Percentiles rank a stretch among this genome's conserved stretches.
These are phyloP conservation scores for Wickerhamomyces hampshirensis DNA, from an alignment of 805 yeast genomes.

Conservation along the genomic window DNA sequence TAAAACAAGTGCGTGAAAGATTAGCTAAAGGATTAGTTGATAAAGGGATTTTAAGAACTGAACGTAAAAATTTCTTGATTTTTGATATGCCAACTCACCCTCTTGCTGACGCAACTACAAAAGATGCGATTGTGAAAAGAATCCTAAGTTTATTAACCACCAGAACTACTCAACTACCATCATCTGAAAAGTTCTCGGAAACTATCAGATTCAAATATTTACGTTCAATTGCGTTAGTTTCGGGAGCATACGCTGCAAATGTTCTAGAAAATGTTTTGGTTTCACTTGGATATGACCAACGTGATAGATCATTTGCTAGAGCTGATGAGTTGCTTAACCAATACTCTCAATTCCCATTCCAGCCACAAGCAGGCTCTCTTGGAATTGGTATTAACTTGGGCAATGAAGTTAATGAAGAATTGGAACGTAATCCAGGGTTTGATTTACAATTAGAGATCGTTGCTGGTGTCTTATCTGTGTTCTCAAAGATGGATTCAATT, in stretches of 20 bases:
- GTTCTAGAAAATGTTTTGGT: constrained; percentile 87
- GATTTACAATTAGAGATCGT: constrained; percentile 80
- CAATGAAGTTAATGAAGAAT: constrained; percentile 38
- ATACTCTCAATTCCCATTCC: constrained; percentile 83
- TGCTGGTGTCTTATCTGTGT: constrained; percentile 89
- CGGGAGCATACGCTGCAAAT: constrained; percentile 93
- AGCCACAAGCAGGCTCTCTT: constrained; percentile 49
- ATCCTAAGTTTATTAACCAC: constrained; percentile 64
- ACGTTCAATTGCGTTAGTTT: constrained; percentile 76
- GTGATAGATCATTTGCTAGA: constrained; percentile 88
- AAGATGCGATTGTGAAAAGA: constrained; percentile 74
- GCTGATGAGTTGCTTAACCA: constrained; percentile 89
- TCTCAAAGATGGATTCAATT: constrained; percentile 88
- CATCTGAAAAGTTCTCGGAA: constrained; percentile 64
- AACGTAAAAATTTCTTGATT: constrained; percentile 86
- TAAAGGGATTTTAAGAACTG: constrained; percentile 94
- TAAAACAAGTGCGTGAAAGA: constrained; percentile 95
- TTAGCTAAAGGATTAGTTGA: constrained; percentile 95
- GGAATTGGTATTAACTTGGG: constrained; percentile 72
- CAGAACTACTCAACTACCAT: constrained; percentile 57
- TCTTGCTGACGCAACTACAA: constrained; percentile 77
- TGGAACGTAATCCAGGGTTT: constrained; percentile 31
- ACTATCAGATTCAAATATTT: constrained; percentile 63
- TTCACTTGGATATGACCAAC: constrained; percentile 72
- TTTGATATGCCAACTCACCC: constrained; percentile 99